A percentile compares a stretch with the other conserved stretches of the same genome.
Evolutionary conservation across 1,139 yeast genomes (phyloP).

Genomic region (Entelexis sorbosivorans): DNA sequence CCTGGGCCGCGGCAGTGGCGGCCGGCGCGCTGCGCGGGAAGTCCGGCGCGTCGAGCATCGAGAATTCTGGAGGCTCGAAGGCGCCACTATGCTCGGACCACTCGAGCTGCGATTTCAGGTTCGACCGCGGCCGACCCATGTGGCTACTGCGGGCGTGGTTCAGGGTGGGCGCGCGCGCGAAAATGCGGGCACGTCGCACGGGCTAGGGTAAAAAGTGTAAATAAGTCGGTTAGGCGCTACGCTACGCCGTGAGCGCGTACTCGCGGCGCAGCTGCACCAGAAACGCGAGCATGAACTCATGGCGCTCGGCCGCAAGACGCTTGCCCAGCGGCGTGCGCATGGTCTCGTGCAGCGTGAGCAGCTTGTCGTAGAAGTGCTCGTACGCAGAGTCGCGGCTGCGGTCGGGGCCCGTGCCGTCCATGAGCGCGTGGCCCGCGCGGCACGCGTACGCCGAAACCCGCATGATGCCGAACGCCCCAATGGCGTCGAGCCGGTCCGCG

Average conservation of each 20-base stretch:
- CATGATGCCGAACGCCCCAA: conserved; percentile 32
- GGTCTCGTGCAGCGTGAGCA: conserved; percentile 26
- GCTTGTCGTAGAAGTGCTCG: conserved; percentile 30
- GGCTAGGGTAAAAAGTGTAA: background rate
- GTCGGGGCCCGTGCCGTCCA: conserved; percentile 18
- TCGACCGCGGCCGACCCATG: conserved; percentile 7
- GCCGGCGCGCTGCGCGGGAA: background rate
- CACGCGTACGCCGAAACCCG: conserved; percentile 32
- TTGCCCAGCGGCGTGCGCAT: conserved; percentile 29
- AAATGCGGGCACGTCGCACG: background rate
- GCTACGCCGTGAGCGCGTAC: background rate
- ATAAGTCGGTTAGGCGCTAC: too few species aligned
- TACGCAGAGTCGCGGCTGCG: conserved; percentile 20
- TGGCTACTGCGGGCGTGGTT: background rate
- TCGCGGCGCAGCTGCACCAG: conserved; percentile 6
- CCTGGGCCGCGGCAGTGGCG: background rate
- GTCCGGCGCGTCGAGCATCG: conserved; percentile 3
- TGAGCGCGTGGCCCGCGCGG: conserved; percentile 26
- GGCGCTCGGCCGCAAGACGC: conserved; percentile 26
- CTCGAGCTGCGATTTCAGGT: conserved; percentile 8
- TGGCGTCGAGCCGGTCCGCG: conserved; percentile 34
- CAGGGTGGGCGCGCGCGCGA: background rate
- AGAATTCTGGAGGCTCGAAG: conserved; percentile 2
- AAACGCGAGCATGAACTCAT: conserved; percentile 23
- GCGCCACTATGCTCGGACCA: conserved; percentile 10